Evolutionary conservation across 108 stramenopile species (phyloP), one percentile per base, ranked within the genome.

Genomic region (Bacterosira constricta): DNA sequence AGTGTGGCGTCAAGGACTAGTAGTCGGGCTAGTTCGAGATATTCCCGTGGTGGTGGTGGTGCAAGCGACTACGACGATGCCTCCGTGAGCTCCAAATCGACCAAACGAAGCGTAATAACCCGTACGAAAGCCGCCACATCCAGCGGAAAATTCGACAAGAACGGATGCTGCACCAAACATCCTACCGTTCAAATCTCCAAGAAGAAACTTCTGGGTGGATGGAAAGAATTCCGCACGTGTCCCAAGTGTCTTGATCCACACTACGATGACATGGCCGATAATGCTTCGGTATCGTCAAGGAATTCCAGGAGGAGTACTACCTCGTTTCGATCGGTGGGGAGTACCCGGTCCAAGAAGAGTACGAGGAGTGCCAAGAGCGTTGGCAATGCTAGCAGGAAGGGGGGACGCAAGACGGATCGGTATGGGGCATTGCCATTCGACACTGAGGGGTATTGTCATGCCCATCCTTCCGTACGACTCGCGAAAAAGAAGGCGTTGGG

Each of bases 401-500:
- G 78, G 23, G 78, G 78, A 0, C 59, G 39, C 25, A 79, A 71
- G 56, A 72, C 70, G 0, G 69, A 70, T 62, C 35, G 78, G 23
- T 79, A 71, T 45, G 78, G 63, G 18, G 70, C 51, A 4, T 42
- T 79, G 21, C 78, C 78, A 7, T 79, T 79, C 61, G 78, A 79
- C 29, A 70, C 50, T 7, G 78, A 79, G 50, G 78, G 78, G 6
- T 79, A 71, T 50, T 79, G 78, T 21, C 78, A 79, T 31, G 78
- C 78, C 9, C 78, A 79, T 62, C 78, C 78, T 1, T 44, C 58
- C 10, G 59, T 71, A 0, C 56, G 70, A 7, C 45, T 79, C n/a
- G 78, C 78, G 12, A 79, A 79, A 49, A 79, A 79, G 70, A 79
- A 79, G 64, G 57, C 78, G 7, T 36, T 79, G 36, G 78, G 78